Conservation (phyloP, 768 basidiomycete genomes). For the Leucogyrophana mollusca region DNA sequence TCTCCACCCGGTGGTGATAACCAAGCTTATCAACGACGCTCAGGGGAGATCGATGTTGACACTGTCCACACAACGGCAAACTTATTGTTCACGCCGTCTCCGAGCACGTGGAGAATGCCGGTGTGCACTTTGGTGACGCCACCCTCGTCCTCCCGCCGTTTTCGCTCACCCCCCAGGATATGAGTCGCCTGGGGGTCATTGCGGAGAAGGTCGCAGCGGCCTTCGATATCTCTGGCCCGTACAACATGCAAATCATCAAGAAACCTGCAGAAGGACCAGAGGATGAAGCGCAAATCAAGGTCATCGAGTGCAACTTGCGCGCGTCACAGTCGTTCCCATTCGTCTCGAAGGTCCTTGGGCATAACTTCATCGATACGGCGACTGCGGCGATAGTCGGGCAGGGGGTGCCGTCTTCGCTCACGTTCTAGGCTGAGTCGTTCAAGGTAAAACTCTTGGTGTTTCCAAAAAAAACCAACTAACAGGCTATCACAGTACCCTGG, state of each 20-base stretch:
- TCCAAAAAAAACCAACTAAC: constrained; percentile 11
- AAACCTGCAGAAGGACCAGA: constrained; percentile 54
- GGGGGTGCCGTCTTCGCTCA: constrained; percentile 58
- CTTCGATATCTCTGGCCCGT: constrained; percentile 96
- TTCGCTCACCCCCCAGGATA: constrained; percentile 71
- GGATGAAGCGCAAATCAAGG: constrained; percentile 77
- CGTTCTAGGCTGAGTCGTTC: constrained; percentile 71
- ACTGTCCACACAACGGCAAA: constrained; percentile 89
- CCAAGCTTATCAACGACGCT: constrained; percentile 97
- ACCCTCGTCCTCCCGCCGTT: constrained; percentile 96
- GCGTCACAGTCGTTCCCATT: constrained; percentile 99
- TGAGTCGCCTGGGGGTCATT: constrained; percentile 87
- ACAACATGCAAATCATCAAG: constrained; percentile 99
- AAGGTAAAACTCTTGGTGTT: constrained; percentile 20
- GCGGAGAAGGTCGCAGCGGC: constrained; percentile 93
- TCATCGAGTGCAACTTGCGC: constrained; percentile 98
- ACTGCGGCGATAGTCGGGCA: constrained; percentile 83
- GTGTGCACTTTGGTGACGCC: constrained; percentile 98
- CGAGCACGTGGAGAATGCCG: constrained; percentile 98
- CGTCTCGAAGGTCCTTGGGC: constrained; percentile 96
- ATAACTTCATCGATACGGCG: constrained; percentile 96
- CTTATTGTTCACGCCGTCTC: constrained; percentile 95
- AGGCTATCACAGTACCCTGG: constrained; percentile 66
- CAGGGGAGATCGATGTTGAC: constrained; percentile 98
- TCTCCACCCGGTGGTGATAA: constrained; percentile 95